These are phyloP conservation scores for Purshia tridentata DNA, from an alignment of 306 rosid genomes.

Conservation along the genomic window DNA sequence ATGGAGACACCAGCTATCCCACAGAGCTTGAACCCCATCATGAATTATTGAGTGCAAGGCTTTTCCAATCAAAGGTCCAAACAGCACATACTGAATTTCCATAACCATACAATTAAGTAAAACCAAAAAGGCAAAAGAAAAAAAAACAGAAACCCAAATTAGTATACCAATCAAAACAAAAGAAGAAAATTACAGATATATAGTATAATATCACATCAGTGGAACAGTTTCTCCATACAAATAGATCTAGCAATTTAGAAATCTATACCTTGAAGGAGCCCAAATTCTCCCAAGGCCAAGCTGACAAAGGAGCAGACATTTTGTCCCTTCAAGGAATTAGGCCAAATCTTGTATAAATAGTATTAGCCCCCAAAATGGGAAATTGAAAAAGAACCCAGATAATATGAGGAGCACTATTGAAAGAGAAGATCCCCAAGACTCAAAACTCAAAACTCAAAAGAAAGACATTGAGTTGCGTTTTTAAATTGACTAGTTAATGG, in stretches of 20 bases:
- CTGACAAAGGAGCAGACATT: slow-evolving; percentile 70
- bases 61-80: slow-evolving; percentile 65
- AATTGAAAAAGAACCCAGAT: too few relatives aligned
- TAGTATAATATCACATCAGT: neutral
- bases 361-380: too few relatives aligned
- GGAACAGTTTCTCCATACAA: too few relatives aligned
- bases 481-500: neutral
- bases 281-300: slow-evolving; percentile 87
- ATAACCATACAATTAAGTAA: neutral
- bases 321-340: neutral
- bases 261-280: slow-evolving; percentile 68
- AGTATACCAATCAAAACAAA: neutral
- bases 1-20: slow-evolving; percentile 64
- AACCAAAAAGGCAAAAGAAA: neutral
- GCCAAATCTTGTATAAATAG: neutral
- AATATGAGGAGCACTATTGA: neutral
- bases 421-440: neutral
- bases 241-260: neutral
- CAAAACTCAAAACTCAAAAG: neutral
- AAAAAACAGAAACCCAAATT: neutral
- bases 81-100: slow-evolving; percentile 51
- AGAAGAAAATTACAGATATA: neutral
- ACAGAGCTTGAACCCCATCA: slow-evolving; percentile 30
- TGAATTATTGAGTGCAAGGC: slow-evolving; percentile 42
- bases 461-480: slow-evolving; percentile 3